A percentile compares a stretch with the other conserved stretches of the same genome.
These are phyloP conservation scores for Chaetomium globosum DNA, from an alignment of 2,329 filamentous ascomycete genomes.

Conservation along the genomic window DNA sequence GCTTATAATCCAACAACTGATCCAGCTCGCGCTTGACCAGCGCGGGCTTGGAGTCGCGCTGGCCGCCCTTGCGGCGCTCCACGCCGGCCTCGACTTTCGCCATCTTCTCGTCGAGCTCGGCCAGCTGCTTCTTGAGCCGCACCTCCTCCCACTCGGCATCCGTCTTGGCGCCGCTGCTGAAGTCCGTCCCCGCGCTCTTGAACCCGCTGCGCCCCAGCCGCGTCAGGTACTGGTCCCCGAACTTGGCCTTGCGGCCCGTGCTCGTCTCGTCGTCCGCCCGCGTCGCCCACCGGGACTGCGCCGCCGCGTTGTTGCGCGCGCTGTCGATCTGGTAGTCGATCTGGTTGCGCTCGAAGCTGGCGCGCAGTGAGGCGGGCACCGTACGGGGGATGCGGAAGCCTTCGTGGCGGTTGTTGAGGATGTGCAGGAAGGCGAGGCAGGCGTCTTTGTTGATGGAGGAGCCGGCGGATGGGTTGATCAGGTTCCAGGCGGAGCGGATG, in stretches of 20 bases:
- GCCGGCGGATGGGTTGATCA: slow-evolving; percentile 87
- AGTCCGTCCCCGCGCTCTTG: slow-evolving; percentile 85
- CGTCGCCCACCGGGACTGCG: slow-evolving; percentile 75
- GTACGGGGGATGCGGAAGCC: slow-evolving; percentile 90
- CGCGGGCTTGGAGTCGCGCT: slow-evolving; percentile 79
- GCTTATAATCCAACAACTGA: slow-evolving; percentile 93
- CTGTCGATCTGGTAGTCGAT: slow-evolving; percentile 95
- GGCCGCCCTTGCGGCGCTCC: slow-evolving; percentile 67
- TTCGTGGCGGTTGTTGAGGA: slow-evolving; percentile 93
- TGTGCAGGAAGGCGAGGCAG: slow-evolving; percentile 90
- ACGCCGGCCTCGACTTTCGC: slow-evolving; percentile 76
- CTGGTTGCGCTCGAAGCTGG: slow-evolving; percentile 91
- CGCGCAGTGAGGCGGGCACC: slow-evolving; percentile 85
- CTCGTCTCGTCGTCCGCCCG: slow-evolving; percentile 77
- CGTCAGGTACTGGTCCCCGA: slow-evolving; percentile 94
- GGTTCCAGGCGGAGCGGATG: slow-evolving; percentile 90
- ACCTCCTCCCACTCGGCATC: slow-evolving; percentile 96
- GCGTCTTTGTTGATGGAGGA: slow-evolving; percentile 92
- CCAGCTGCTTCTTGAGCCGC: slow-evolving; percentile 85
- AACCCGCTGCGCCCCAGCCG: slow-evolving; percentile 83
- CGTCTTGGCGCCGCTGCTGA: slow-evolving; percentile 70
- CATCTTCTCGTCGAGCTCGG: slow-evolving; percentile 86
- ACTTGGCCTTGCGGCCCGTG: slow-evolving; percentile 92
- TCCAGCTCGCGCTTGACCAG: slow-evolving; percentile 93
- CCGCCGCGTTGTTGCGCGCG: slow-evolving; percentile 53